Percentiles rank a stretch among this genome's conserved stretches.
These are phyloP conservation scores for Maudiozyma barnettii DNA, from an alignment of 805 yeast genomes.

Conservation along the genomic window DNA sequence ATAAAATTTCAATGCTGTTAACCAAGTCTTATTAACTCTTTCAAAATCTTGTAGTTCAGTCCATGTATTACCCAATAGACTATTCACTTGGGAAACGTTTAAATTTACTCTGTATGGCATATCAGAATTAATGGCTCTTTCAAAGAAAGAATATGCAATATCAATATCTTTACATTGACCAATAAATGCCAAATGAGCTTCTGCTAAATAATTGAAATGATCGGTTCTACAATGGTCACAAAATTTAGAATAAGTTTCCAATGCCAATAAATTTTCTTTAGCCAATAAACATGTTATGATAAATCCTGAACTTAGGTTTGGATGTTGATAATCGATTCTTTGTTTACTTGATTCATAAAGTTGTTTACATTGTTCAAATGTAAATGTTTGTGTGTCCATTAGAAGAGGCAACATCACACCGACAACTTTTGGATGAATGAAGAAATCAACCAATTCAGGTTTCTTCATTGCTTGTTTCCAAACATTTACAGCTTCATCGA, in stretches of 20 bases:
- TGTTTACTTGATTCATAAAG: conserved; percentile 38
- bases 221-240: conserved; percentile 26
- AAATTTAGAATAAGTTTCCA: conserved; percentile 48
- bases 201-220: conserved; percentile 40
- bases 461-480: conserved; percentile 42
- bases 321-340: conserved; percentile 17
- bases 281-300: conserved; percentile 57
- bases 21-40: conserved; percentile 49
- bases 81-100: conserved; percentile 60
- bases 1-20: conserved; percentile 15
- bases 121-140: conserved; percentile 52
- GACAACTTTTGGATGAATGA: conserved; percentile 51
- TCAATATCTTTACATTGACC: conserved; percentile 60
- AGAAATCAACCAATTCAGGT: conserved; percentile 21
- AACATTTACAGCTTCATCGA: conserved; percentile 49
- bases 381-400: conserved; percentile 40
- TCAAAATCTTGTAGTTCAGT: conserved; percentile 44
- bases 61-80: conserved; percentile 50
- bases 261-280: conserved; percentile 51
- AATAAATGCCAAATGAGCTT: conserved; percentile 64
- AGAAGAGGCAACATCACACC: conserved; percentile 60
- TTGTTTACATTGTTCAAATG: conserved; percentile 45
- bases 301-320: conserved; percentile 52
- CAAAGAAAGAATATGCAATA: conserved; percentile 61
- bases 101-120: conserved; percentile 61